A percentile compares a stretch with the other conserved stretches of the same genome.
Evolutionary conservation across 2,329 filamentous ascomycete genomes (phyloP).

Genomic region (Phyllosticta ampelicida): DNA sequence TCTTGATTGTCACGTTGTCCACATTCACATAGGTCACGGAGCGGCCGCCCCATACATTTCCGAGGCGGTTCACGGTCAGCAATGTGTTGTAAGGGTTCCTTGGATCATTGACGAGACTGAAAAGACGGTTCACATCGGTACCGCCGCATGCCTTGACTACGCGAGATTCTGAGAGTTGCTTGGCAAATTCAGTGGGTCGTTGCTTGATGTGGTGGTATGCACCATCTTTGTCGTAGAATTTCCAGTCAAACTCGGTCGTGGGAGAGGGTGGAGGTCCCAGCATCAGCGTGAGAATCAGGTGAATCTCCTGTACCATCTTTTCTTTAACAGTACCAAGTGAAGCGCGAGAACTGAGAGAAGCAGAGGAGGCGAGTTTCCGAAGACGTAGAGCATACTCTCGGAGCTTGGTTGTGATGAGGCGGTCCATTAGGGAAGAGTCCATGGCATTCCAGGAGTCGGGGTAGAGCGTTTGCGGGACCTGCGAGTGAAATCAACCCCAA

Average conservation of each 20-base stretch:
- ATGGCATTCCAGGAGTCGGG: conserved; percentile 72
- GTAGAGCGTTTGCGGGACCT: conserved; percentile 63
- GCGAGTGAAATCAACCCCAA: background rate
- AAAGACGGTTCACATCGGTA: conserved; percentile 54
- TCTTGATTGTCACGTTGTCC: conserved; percentile 60
- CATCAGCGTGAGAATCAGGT: conserved; percentile 69
- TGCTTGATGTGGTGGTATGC: conserved; percentile 51
- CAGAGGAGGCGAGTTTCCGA: conserved; percentile 42
- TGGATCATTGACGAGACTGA: conserved; percentile 79
- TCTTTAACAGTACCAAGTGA: conserved; percentile 46
- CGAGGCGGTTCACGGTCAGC: conserved; percentile 66
- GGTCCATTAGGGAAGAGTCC: conserved; percentile 59
- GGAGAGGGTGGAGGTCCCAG: conserved; percentile 68
- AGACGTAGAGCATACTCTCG: conserved; percentile 73
- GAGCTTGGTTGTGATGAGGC: conserved; percentile 69
- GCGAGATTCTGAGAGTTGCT: conserved; percentile 51
- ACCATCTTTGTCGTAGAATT: conserved; percentile 60
- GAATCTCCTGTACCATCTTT: conserved; percentile 68
- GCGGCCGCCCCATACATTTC: conserved; percentile 69
- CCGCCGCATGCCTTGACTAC: conserved; percentile 47
- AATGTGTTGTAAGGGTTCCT: conserved; percentile 62
- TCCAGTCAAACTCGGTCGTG: conserved; percentile 64
- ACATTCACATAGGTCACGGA: conserved; percentile 77
- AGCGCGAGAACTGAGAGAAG: conserved; percentile 24
- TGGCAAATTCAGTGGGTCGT: conserved; percentile 62